A percentile compares a stretch with the other conserved stretches of the same genome.
phyloP scores from a whole-genome alignment of 2,329 filamentous ascomycete genomes.

The Scopulariopsis brevicaulis region DNA sequence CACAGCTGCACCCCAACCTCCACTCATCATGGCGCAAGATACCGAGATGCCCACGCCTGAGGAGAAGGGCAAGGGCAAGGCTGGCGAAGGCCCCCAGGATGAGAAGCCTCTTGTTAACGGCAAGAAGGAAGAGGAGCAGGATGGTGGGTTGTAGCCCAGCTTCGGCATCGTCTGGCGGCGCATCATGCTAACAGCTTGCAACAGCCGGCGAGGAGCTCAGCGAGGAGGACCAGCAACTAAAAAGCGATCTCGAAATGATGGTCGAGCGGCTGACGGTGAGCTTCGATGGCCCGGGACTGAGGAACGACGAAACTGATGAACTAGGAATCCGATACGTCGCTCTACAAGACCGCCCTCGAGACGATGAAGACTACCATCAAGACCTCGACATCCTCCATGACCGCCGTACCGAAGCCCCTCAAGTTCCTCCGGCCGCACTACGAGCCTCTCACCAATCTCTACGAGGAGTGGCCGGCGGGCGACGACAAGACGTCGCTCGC shows the following conservation, averaged over 20 bases:
- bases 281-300: conserved; percentile 1
- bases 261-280: conserved; percentile 84
- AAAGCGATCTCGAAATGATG: conserved; percentile 95
- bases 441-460: conserved; percentile 73
- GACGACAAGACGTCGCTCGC: conserved; percentile 83
- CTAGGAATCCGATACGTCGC: conserved; percentile 73
- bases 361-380: conserved; percentile 98
- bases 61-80: conserved; percentile 97
- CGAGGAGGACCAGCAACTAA: conserved; percentile 96
- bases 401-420: conserved; percentile 92
- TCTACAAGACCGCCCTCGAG: conserved; percentile 88
- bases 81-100: conserved; percentile 57
- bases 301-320: conserved; percentile 8
- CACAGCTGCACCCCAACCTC: conserved; percentile 11
- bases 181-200: background rate
- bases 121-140: conserved; percentile 65
- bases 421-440: conserved; percentile 98
- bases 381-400: conserved; percentile 99
- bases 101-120: conserved; percentile 60
- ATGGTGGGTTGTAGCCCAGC: conserved; percentile 25
- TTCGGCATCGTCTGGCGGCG: conserved; percentile 9
- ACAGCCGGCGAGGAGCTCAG: conserved; percentile 70
- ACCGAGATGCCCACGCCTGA: conserved; percentile 70
- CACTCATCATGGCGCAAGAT: conserved; percentile 79
- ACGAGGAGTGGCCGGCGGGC: conserved; percentile 78